Percentiles rank a stretch among this genome's conserved stretches.
Evolutionary conservation across 2,329 filamentous ascomycete species (phyloP).

Genomic region (Colletotrichum siamense): DNA sequence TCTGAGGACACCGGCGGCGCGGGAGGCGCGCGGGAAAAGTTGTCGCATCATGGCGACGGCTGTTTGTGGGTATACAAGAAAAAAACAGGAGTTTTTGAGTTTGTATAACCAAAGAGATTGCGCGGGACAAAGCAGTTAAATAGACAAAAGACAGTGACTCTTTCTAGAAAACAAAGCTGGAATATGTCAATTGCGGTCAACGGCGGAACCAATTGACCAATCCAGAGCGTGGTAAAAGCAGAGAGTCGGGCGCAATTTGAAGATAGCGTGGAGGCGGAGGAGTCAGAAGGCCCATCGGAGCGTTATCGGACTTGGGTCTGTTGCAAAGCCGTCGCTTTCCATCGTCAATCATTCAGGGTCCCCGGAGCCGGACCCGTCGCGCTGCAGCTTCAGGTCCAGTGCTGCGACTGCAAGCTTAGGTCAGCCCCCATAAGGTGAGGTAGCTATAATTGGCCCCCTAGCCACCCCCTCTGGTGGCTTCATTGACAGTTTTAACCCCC

Average conservation of each 20-base stretch:
- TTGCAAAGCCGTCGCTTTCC: slow-evolving; percentile 24
- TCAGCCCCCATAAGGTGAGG: not conserved
- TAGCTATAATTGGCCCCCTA: not conserved
- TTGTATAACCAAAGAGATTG: not conserved
- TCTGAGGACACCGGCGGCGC: slow-evolving; percentile 35
- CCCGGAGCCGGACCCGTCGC: slow-evolving; percentile 16
- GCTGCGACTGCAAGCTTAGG: slow-evolving; percentile 3
- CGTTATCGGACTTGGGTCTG: slow-evolving; percentile 28
- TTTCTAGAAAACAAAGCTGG: not conserved
- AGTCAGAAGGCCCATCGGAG: slow-evolving; percentile 26
- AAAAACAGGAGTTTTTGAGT: not conserved
- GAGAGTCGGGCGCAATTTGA: slow-evolving; percentile 6
- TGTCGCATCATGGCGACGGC: slow-evolving; percentile 49
- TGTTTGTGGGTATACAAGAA: not conserved
- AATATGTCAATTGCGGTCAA: not conserved
- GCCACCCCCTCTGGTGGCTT: not conserved
- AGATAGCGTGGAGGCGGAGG: slow-evolving; percentile 6
- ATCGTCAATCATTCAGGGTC: slow-evolving; percentile 18
- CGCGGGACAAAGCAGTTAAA: not conserved
- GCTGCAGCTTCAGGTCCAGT: not conserved
- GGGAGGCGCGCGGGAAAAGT: slow-evolving; percentile 44
- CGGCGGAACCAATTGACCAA: slow-evolving; percentile 8
- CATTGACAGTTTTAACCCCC: not conserved
- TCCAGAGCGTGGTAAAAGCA: slow-evolving; percentile 9
- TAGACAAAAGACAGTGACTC: not conserved